Evolutionary conservation across 129 eudicot species (phyloP).

Genomic region (Mikania micrantha): DNA sequence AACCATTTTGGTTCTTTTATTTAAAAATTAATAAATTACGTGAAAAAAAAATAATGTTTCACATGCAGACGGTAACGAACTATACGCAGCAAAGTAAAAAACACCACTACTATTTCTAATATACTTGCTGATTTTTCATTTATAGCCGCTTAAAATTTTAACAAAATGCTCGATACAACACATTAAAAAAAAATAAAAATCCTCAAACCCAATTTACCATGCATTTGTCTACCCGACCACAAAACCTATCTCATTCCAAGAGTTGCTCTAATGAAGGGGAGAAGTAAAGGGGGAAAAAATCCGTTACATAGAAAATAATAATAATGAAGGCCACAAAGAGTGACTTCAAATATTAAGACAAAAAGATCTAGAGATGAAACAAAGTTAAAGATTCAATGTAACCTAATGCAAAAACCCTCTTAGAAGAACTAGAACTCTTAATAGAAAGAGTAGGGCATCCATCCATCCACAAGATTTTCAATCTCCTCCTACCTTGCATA

Average conservation of each 20-base stretch:
- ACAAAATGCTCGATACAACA: not conserved
- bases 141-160: too few species aligned
- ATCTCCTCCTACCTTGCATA: conserved; percentile 9
- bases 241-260: not conserved
- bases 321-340: conserved; percentile 5
- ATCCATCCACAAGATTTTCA: conserved; percentile 15
- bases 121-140: too few species aligned
- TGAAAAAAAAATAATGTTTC: too few species aligned
- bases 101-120: too few species aligned
- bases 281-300: too few species aligned
- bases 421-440: conserved; percentile 18
- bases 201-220: not conserved
- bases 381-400: not conserved
- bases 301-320: not conserved
- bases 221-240: not conserved
- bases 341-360: not conserved
- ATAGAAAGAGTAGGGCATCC: not conserved
- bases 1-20: too few species aligned
- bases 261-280: too few species aligned
- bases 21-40: too few species aligned
- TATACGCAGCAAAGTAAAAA: too few species aligned
- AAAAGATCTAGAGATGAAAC: conserved; percentile 9
- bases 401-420: conserved; percentile 20
- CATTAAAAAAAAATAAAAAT: not conserved
- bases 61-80: too few species aligned